Conservation (phyloP, 148 eudicot genomes). For the Amaranthus hypochondriacus region DNA sequence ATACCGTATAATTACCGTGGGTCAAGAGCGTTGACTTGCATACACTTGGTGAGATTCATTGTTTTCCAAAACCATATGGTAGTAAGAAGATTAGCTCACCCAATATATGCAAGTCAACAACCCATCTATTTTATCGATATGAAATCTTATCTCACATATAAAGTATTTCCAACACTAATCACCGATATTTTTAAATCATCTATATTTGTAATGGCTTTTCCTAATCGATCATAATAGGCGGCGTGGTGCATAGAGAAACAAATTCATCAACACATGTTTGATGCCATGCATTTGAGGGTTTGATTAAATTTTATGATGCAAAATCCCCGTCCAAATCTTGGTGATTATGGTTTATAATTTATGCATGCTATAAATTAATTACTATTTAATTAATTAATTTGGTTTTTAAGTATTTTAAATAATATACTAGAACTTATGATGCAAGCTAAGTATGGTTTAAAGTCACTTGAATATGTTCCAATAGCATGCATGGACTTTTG, state of each 20-base stretch:
- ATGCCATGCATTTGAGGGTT: neutral
- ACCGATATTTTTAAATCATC: too few relatives aligned
- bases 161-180: too few relatives aligned
- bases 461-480: conserved; percentile 8
- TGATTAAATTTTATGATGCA: conserved; percentile 7
- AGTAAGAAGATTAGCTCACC: too few relatives aligned
- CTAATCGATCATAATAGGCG: conserved; percentile 21
- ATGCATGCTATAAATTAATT: conserved; percentile 18
- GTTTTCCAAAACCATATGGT: too few relatives aligned
- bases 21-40: too few relatives aligned
- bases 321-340: conserved; percentile 23
- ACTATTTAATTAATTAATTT: neutral
- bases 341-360: conserved; percentile 16
- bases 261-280: neutral
- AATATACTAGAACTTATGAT: too few relatives aligned
- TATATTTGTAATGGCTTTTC: neutral
- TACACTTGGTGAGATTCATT: too few relatives aligned
- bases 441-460: conserved; percentile 4
- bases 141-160: too few relatives aligned
- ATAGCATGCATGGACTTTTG: conserved; percentile 14
- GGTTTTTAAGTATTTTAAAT: neutral
- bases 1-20: too few relatives aligned
- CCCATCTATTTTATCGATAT: too few relatives aligned
- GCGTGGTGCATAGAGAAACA: conserved; percentile 16
- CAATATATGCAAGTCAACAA: too few relatives aligned